Percentiles rank a stretch among this genome's conserved stretches.
phyloP scores from a whole-genome alignment of 768 basidiomycete species.

The Pleurotus djamor region DNA sequence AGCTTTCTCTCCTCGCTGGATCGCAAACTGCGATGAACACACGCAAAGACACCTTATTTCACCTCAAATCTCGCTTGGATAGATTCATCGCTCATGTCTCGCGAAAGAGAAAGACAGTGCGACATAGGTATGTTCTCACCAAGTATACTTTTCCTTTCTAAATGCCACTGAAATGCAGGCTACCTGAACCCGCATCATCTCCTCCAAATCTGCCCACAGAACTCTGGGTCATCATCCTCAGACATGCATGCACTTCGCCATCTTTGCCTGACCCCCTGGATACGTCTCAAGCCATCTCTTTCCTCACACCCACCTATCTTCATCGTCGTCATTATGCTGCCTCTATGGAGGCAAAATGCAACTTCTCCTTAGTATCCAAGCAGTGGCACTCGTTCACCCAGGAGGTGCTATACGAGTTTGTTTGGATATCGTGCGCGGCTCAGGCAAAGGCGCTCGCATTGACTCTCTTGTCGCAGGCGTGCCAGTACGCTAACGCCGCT shows the following conservation, averaged over 20 bases:
- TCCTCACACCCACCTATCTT: slow-evolving; percentile 45
- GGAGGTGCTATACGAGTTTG: slow-evolving; percentile 61
- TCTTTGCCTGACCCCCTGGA: slow-evolving; percentile 39
- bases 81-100: not conserved
- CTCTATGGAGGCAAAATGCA: slow-evolving; percentile 46
- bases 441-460: slow-evolving; percentile 45
- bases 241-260: slow-evolving; percentile 43
- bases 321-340: slow-evolving; percentile 41
- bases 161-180: not conserved
- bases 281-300: slow-evolving; percentile 51
- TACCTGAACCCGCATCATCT: not conserved
- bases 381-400: slow-evolving; percentile 54
- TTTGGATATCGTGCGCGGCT: slow-evolving; percentile 61
- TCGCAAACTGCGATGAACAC: not conserved
- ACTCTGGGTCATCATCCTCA: slow-evolving; percentile 65
- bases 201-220: slow-evolving; percentile 52
- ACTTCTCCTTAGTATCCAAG: slow-evolving; percentile 51
- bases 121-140: not conserved
- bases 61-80: not conserved
- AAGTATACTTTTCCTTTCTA: not conserved
- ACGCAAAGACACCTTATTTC: not conserved
- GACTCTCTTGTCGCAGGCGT: slow-evolving; percentile 14
- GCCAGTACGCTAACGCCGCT: slow-evolving; percentile 5
- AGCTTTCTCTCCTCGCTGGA: too few species aligned
- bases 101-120: not conserved